Conservation (phyloP, 2,329 filamentous ascomycete species). For the Claviceps lovelessii region DNA sequence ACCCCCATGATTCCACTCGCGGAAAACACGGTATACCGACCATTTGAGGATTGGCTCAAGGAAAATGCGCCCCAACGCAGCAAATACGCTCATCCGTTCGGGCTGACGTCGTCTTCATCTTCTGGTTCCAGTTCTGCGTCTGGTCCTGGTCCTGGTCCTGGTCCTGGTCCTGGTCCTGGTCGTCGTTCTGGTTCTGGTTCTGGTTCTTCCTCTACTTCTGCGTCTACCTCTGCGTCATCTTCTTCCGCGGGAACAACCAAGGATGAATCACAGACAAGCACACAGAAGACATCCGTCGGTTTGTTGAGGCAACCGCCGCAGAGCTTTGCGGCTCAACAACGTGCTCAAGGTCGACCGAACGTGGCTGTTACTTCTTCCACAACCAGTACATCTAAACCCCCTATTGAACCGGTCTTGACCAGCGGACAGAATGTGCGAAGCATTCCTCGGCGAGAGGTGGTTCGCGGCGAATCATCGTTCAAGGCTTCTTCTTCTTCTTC, state of each 20-base stretch:
- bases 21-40: constrained; percentile 48
- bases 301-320: constrained; percentile 42
- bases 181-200: background rate
- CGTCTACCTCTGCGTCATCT: background rate
- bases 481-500: constrained; percentile 11
- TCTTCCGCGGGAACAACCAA: background rate
- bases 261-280: constrained; percentile 21
- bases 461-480: constrained; percentile 11
- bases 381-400: constrained; percentile 15
- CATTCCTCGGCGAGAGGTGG: constrained; percentile 15
- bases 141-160: background rate
- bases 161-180: background rate
- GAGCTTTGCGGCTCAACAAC: constrained; percentile 52
- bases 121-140: constrained; percentile 1
- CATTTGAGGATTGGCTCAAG: constrained; percentile 45
- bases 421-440: constrained; percentile 18
- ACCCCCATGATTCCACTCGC: constrained; percentile 49
- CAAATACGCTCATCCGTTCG: constrained; percentile 3
- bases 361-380: constrained; percentile 12
- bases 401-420: constrained; percentile 11
- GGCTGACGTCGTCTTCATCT: constrained; percentile 4
- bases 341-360: constrained; percentile 38
- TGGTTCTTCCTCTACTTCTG: constrained; percentile 2
- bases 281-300: constrained; percentile 24
- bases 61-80: constrained; percentile 28